Evolutionary conservation across 108 stramenopile species (phyloP).

Genomic region (Cyclotella sp.): DNA sequence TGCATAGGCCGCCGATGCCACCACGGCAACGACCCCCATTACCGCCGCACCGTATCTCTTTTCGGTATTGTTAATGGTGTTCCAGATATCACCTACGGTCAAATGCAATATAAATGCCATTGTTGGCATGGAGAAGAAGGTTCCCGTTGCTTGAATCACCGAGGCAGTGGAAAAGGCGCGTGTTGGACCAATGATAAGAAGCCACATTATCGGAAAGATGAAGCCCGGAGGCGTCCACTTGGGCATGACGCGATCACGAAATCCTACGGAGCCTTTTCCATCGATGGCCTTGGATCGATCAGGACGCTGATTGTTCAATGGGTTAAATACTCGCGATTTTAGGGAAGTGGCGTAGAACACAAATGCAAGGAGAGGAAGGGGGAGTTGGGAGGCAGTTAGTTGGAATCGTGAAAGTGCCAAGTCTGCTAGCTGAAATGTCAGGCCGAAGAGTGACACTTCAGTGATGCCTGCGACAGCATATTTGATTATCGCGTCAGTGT

Average conservation of each 20-base stretch:
- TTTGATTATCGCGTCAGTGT: slow-evolving; percentile 36
- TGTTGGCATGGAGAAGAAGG: slow-evolving; percentile 52
- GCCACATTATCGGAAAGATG: slow-evolving; percentile 94
- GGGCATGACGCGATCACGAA: slow-evolving; percentile 73
- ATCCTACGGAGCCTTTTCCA: slow-evolving; percentile 49
- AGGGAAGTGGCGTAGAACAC: slow-evolving; percentile 47
- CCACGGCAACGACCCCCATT: slow-evolving; percentile 65
- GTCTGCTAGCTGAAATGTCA: slow-evolving; percentile 32
- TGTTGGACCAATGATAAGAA: slow-evolving; percentile 86
- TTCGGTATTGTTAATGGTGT: slow-evolving; percentile 95
- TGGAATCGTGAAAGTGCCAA: slow-evolving; percentile 1
- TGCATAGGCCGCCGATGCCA: slow-evolving; percentile 65
- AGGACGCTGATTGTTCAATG: slow-evolving; percentile 71
- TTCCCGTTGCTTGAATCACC: slow-evolving; percentile 55
- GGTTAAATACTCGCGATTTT: slow-evolving; percentile 60
- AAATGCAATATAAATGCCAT: slow-evolving; percentile 86
- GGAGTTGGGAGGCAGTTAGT: slow-evolving; percentile 19
- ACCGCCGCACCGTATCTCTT: slow-evolving; percentile 81
- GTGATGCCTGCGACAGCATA: slow-evolving; percentile 27
- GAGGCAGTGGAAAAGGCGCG: slow-evolving; percentile 76
- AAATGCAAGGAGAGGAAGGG: slow-evolving; percentile 21
- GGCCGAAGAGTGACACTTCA: slow-evolving; percentile 39
- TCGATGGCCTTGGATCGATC: slow-evolving; percentile 50
- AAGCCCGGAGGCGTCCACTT: slow-evolving; percentile 90
- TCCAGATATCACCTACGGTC: slow-evolving; percentile 93